Evolutionary conservation across 345 rosid genomes (phyloP).

Genomic region (Syzygium grande): DNA sequence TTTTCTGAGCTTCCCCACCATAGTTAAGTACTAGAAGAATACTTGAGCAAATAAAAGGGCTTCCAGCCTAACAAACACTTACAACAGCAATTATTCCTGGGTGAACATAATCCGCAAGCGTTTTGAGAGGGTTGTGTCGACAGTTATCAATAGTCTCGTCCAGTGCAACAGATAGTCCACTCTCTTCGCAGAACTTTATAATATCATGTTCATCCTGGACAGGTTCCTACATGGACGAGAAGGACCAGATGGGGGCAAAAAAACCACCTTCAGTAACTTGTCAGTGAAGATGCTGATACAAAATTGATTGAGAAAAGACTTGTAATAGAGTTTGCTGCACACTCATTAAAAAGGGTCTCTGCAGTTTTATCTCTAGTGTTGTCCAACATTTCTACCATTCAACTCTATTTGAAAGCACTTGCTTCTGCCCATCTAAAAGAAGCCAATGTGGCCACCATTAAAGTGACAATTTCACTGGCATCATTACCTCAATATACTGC

Average conservation of each 20-base stretch:
- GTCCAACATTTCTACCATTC: not conserved
- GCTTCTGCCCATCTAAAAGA: not conserved
- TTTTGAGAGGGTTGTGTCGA: constrained; percentile 37
- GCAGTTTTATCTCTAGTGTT: not conserved
- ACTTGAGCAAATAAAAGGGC: not conserved
- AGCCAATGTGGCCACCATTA: not conserved
- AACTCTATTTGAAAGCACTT: not conserved
- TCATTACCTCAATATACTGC: constrained; percentile 78
- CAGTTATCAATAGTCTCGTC: constrained; percentile 78
- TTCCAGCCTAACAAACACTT: constrained; percentile 17
- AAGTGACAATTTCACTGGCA: not conserved
- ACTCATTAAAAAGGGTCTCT: not conserved
- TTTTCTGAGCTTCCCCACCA: not conserved
- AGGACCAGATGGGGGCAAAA: constrained; percentile 3
- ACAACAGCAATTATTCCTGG: constrained; percentile 86
- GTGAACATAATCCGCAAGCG: constrained; percentile 58
- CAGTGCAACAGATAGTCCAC: constrained; percentile 82
- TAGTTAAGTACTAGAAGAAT: not conserved
- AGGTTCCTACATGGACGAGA: constrained; percentile 56
- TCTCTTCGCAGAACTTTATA: constrained; percentile 77
- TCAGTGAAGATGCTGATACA: not conserved
- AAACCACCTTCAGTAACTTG: not conserved
- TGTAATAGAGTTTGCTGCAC: not conserved
- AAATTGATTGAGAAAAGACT: not conserved
- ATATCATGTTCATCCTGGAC: constrained; percentile 67